Conservation (phyloP, 116 monocot genomes). For the Phalaenopsis hybrid region DNA sequence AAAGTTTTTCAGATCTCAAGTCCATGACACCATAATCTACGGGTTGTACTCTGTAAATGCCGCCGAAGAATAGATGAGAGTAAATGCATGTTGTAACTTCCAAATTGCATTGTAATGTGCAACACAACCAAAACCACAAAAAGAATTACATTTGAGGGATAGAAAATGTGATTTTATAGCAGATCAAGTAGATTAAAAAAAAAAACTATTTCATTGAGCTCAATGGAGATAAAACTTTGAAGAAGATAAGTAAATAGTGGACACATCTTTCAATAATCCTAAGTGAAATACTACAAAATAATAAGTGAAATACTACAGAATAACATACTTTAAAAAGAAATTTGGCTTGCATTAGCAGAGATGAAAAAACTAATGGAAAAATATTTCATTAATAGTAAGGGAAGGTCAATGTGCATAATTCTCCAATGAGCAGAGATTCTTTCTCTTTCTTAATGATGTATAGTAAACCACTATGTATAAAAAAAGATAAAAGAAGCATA, state of each 20-base stretch:
- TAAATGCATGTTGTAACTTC: neutral
- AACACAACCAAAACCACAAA: neutral
- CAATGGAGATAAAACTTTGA: neutral
- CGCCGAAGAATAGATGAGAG: constrained; percentile 9
- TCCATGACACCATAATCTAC: constrained; percentile 79
- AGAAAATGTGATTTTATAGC: neutral
- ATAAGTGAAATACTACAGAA: too few species aligned
- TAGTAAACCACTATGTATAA: neutral
- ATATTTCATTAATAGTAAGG: neutral
- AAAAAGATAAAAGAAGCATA: constrained; percentile 17
- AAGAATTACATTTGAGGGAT: neutral
- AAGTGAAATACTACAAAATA: neutral
- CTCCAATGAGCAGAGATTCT: neutral
- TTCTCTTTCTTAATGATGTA: neutral
- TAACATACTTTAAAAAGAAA: neutral
- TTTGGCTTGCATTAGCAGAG: neutral
- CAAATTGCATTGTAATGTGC: neutral
- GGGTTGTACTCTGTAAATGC: constrained; percentile 42
- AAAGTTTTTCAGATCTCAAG: constrained; percentile 87
- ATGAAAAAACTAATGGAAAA: neutral
- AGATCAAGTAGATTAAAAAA: neutral
- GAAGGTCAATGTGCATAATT: neutral
- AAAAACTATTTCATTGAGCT: constrained; percentile 2
- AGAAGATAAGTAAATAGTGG: neutral
- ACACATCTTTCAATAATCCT: too few species aligned